Evolutionary conservation across 208 protist species (phyloP), one percentile per base, ranked within the genome.

Genomic region (Trypanosoma boissoni): DNA sequence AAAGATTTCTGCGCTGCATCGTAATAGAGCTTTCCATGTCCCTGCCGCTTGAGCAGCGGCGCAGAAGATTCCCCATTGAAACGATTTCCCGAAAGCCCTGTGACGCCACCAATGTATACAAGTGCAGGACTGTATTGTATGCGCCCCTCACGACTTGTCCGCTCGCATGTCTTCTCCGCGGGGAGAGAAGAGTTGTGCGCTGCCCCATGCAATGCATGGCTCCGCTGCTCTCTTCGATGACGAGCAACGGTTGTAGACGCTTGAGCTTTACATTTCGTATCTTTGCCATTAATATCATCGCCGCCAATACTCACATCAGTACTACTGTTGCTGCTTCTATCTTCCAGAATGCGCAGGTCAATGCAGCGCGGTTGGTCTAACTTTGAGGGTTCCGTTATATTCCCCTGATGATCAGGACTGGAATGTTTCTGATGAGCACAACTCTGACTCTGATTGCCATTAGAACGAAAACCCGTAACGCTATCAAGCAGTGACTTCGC

Each of bases 1-100:
- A 74, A 81, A 56, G 50, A 55, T 10, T 63, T 61, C 37, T 64
- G 46, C 18, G 42, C 23, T 5, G 64, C 51, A 21, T 83, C 76
- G 56, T 83, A 73, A 27, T 76, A 75, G 57, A 66, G 46, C 16
- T 54, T 74, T 20, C 66, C 72, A 20, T 50, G 24, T 18, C 71
- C 76, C 1, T 76, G 68, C 7, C 76, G 65, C n/a, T 53, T 23
- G 28, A 58, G 49, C 2, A n/a, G 6, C 3, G 59, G 50, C n/a
- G 39, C 3, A 20, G 50, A 27, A 8, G 39, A 44, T 59, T 71
- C 29, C 50, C 68, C 31, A 61, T 41, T 45, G 12, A 39, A 39
- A 16, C 8, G 12, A 39, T 39, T 6, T 6, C 34, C 34, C 34
- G 34, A 39, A 12, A 39, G 6, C 8, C 24, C 50, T 31, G 36